phyloP scores from a whole-genome alignment of 768 basidiomycete genomes.

The Lactarius quietus region DNA sequence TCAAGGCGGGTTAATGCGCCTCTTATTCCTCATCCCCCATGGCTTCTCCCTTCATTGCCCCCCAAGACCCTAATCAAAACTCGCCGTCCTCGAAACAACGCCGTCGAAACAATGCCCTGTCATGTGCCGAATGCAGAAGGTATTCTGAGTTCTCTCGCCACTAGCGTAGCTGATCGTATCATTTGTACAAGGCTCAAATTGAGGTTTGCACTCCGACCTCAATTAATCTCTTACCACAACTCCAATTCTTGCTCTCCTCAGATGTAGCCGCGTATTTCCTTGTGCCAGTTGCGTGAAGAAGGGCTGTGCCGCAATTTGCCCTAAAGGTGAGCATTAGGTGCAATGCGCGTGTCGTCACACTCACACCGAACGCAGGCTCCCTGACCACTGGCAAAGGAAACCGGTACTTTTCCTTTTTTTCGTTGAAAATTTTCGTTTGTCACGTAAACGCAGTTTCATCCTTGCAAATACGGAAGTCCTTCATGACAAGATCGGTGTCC shows the following conservation, averaged over 20 bases:
- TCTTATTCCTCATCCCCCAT: slow-evolving; percentile 24
- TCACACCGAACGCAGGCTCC: slow-evolving; percentile 43
- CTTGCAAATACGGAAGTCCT: slow-evolving; percentile 67
- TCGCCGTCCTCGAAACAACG: slow-evolving; percentile 29
- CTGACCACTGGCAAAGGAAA: slow-evolving; percentile 73
- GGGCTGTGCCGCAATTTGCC: slow-evolving; percentile 57
- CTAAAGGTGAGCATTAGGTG: slow-evolving; percentile 45
- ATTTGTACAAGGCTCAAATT: slow-evolving; percentile 52
- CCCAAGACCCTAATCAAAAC: slow-evolving; percentile 12
- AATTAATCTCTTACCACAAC: background rate
- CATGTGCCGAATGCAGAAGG: slow-evolving; percentile 71
- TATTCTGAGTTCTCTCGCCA: slow-evolving; percentile 29
- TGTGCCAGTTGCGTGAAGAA: slow-evolving; percentile 43
- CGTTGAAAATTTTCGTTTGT: slow-evolving; percentile 23
- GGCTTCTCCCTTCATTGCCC: slow-evolving; percentile 25
- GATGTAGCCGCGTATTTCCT: slow-evolving; percentile 63
- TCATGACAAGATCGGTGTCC: slow-evolving; percentile 61
- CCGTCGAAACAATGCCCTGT: slow-evolving; percentile 45
- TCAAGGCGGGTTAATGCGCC: slow-evolving; percentile 23
- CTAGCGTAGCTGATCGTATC: slow-evolving; percentile 22
- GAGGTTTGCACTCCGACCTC: slow-evolving; percentile 43
- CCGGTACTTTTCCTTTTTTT: slow-evolving; percentile 39
- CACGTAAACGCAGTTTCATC: slow-evolving; percentile 47
- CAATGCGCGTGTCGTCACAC: background rate
- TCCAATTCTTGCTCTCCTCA: slow-evolving; percentile 27